These are phyloP conservation scores for Cercophora newfieldiana DNA, from an alignment of 495 filamentous ascomycete genomes.

Conservation along the genomic window DNA sequence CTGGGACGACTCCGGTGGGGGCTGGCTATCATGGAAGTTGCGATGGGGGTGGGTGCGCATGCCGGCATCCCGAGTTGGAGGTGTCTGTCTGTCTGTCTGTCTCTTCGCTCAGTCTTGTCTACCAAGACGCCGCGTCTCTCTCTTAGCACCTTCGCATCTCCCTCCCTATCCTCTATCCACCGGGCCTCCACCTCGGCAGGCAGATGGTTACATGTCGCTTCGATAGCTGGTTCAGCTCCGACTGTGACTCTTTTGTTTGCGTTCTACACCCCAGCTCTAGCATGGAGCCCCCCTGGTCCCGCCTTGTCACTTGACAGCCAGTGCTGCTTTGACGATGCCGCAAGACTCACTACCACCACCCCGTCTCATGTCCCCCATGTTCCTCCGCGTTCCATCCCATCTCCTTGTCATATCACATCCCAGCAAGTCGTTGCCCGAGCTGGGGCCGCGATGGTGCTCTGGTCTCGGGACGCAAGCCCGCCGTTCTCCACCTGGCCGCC, in stretches of 20 bases:
- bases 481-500: not conserved
- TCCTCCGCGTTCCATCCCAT: conserved; percentile 8
- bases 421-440: conserved; percentile 2
- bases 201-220: conserved; percentile 8
- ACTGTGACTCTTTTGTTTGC: conserved; percentile 1
- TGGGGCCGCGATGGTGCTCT: conserved; percentile 1
- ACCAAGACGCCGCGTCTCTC: not conserved
- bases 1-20: not conserved
- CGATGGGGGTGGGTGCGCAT: not conserved
- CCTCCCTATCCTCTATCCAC: not conserved
- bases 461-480: conserved; percentile 1
- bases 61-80: not conserved
- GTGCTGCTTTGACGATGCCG: not conserved
- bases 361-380: not conserved
- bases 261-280: not conserved
- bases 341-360: not conserved
- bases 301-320: not conserved
- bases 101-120: not conserved
- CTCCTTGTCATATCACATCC: not conserved
- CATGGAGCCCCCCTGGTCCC: not conserved
- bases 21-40: conserved; percentile 7
- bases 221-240: conserved; percentile 3
- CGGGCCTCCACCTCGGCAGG: not conserved
- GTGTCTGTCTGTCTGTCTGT: not conserved
- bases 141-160: not conserved